Conservation (phyloP, 345 rosid genomes). For the Linum lewisii region DNA sequence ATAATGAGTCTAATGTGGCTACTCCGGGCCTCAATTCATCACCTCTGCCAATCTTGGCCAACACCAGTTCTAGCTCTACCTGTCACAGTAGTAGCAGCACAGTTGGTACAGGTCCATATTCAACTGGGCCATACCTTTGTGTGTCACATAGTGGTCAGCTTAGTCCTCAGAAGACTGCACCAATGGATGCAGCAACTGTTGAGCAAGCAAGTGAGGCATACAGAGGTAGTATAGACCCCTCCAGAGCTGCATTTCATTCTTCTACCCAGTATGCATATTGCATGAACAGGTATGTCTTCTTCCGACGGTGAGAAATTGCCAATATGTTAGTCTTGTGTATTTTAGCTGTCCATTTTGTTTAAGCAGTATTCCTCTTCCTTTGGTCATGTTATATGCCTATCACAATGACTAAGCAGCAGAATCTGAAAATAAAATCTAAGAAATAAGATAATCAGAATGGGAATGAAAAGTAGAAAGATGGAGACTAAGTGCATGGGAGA, state of each 20-base stretch:
- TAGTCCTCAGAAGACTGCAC: slow-evolving; percentile 31
- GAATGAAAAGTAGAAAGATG: too few relatives aligned
- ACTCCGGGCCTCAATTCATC: slow-evolving; percentile 41
- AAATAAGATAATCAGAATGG: too few relatives aligned
- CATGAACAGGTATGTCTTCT: slow-evolving; percentile 41
- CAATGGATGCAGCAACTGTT: slow-evolving; percentile 33
- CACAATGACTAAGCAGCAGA: too few relatives aligned
- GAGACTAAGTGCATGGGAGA: neutral
- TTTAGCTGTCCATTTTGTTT: too few relatives aligned
- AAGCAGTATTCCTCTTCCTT: too few relatives aligned
- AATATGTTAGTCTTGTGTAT: neutral
- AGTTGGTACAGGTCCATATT: slow-evolving; percentile 48
- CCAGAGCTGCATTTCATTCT: slow-evolving; percentile 28
- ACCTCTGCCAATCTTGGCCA: slow-evolving; percentile 57
- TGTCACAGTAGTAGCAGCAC: slow-evolving; percentile 47
- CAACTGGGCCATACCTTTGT: slow-evolving; percentile 52
- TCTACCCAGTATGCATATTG: slow-evolving; percentile 48
- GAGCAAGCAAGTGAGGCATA: slow-evolving; percentile 35
- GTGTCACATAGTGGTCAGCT: slow-evolving; percentile 33
- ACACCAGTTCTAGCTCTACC: slow-evolving; percentile 54
- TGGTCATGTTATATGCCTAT: too few relatives aligned
- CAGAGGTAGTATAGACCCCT: slow-evolving; percentile 26
- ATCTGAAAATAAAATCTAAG: too few relatives aligned
- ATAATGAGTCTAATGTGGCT: slow-evolving; percentile 44
- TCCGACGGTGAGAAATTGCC: slow-evolving; percentile 5